These are phyloP conservation scores for Erythrophleum fordii DNA, from an alignment of 306 rosid species.

Conservation along the genomic window DNA sequence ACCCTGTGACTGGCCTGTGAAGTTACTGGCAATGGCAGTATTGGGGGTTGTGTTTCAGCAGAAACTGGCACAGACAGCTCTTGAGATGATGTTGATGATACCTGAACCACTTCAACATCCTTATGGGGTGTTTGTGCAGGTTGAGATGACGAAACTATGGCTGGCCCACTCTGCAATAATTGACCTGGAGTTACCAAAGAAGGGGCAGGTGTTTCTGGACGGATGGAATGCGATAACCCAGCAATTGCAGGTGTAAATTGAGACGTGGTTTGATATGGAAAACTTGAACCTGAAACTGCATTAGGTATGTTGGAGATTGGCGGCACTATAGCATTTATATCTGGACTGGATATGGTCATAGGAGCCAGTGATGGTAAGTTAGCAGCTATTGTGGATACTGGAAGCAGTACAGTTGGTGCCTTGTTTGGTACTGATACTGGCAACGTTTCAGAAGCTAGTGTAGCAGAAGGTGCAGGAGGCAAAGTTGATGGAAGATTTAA, in stretches of 20 bases:
- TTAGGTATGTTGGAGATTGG: slow-evolving; percentile 58
- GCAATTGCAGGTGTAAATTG: slow-evolving; percentile 55
- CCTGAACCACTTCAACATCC: slow-evolving; percentile 84
- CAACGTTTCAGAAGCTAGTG: slow-evolving; percentile 60
- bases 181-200: slow-evolving; percentile 87
- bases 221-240: slow-evolving; percentile 60
- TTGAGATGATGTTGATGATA: slow-evolving; percentile 55
- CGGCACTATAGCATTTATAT: slow-evolving; percentile 51
- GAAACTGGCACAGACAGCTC: slow-evolving; percentile 53
- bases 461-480: slow-evolving; percentile 44
- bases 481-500: slow-evolving; percentile 43
- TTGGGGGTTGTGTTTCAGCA: slow-evolving; percentile 74
- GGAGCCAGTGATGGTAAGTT: slow-evolving; percentile 60
- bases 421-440: slow-evolving; percentile 59
- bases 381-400: slow-evolving; percentile 48
- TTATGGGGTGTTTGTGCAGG: slow-evolving; percentile 62
- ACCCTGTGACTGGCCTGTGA: slow-evolving; percentile 62
- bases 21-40: slow-evolving; percentile 78
- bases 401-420: slow-evolving; percentile 49
- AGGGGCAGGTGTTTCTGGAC: slow-evolving; percentile 56
- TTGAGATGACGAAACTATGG: slow-evolving; percentile 57
- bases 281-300: slow-evolving; percentile 54
- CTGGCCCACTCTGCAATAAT: slow-evolving; percentile 71
- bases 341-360: slow-evolving; percentile 54
- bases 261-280: slow-evolving; percentile 63